A percentile compares a stretch with the other conserved stretches of the same genome.
Conservation (phyloP, 2,329 filamentous ascomycete species). For the Colletotrichum limetticola region DNA sequence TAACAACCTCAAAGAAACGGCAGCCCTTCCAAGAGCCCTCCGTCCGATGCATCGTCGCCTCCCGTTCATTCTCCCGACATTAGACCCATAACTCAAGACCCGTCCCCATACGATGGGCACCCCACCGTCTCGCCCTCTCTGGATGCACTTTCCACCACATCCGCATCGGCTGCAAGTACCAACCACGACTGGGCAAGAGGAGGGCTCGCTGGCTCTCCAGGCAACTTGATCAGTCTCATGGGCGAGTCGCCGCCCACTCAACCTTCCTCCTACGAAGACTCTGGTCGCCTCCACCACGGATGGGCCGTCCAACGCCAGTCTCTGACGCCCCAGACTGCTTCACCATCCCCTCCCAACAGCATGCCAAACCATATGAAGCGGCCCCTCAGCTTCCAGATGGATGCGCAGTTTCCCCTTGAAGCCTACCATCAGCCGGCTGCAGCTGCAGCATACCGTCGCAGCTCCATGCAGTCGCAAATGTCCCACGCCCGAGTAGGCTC, state of each 20-base stretch:
- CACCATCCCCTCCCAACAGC: constrained; percentile 48
- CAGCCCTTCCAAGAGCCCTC: constrained; percentile 45
- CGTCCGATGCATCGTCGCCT: constrained; percentile 45
- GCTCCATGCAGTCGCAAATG: constrained; percentile 63
- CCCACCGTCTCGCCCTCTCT: constrained; percentile 57
- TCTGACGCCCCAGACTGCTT: constrained; percentile 56
- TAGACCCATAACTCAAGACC: constrained; percentile 48
- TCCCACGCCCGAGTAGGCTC: constrained; percentile 56
- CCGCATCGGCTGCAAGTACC: constrained; percentile 60
- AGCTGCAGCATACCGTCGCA: constrained; percentile 51
- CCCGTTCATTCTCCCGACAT: constrained; percentile 60
- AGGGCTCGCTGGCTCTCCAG: constrained; percentile 61
- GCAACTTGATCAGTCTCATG: constrained; percentile 61
- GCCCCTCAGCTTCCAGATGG: constrained; percentile 62
- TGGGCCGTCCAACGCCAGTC: constrained; percentile 59
- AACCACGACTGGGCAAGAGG: constrained; percentile 57
- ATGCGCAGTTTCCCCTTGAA: constrained; percentile 55
- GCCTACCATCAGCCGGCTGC: constrained; percentile 50
- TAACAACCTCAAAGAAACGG: constrained; percentile 41
- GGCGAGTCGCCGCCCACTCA: constrained; percentile 65
- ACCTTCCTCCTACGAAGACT: constrained; percentile 63
- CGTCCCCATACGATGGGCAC: constrained; percentile 54
- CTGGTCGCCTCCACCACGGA: constrained; percentile 53
- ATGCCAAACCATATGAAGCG: constrained; percentile 36
- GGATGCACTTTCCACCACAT: constrained; percentile 59